A percentile compares a stretch with the other conserved stretches of the same genome.
Conservation (phyloP, 495 filamentous ascomycete species). For the Pseudotulostoma volvatum region DNA sequence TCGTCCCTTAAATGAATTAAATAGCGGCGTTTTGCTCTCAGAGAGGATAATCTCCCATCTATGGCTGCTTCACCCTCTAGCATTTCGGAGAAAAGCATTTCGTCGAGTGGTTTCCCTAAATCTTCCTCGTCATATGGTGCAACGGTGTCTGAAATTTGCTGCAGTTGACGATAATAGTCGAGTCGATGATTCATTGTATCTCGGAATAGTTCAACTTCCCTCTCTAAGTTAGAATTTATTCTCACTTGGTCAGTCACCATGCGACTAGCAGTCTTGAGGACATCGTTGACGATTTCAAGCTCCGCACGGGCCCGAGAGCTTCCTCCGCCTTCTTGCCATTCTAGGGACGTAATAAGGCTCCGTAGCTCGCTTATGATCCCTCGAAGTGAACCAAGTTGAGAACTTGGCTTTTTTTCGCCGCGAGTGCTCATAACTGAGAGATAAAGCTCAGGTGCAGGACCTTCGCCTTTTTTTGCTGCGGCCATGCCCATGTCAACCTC, state of each 20-base stretch:
- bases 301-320: slow-evolving; percentile 47
- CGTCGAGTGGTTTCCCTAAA: slow-evolving; percentile 27
- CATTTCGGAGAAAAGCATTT: slow-evolving; percentile 18
- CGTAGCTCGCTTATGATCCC: slow-evolving; percentile 53
- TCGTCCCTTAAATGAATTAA: slow-evolving; percentile 45
- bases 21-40: slow-evolving; percentile 58
- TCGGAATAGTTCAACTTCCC: slow-evolving; percentile 61
- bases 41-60: slow-evolving; percentile 36
- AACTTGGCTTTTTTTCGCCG: slow-evolving; percentile 37
- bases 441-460: slow-evolving; percentile 54
- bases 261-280: slow-evolving; percentile 41
- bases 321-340: slow-evolving; percentile 41
- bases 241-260: slow-evolving; percentile 52
- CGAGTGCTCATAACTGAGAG: slow-evolving; percentile 43
- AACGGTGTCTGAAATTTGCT: slow-evolving; percentile 75
- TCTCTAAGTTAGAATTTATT: slow-evolving; percentile 39
- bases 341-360: slow-evolving; percentile 41
- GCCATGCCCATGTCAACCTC: slow-evolving; percentile 44
- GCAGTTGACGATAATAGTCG: slow-evolving; percentile 79
- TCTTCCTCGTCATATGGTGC: slow-evolving; percentile 48
- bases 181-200: slow-evolving; percentile 64
- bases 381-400: slow-evolving; percentile 45
- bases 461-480: slow-evolving; percentile 44
- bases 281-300: slow-evolving; percentile 38
- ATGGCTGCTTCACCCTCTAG: slow-evolving; percentile 31